These are phyloP conservation scores for Aspergillus costaricaensis DNA, from an alignment of 2,329 filamentous ascomycete genomes.

Conservation along the genomic window DNA sequence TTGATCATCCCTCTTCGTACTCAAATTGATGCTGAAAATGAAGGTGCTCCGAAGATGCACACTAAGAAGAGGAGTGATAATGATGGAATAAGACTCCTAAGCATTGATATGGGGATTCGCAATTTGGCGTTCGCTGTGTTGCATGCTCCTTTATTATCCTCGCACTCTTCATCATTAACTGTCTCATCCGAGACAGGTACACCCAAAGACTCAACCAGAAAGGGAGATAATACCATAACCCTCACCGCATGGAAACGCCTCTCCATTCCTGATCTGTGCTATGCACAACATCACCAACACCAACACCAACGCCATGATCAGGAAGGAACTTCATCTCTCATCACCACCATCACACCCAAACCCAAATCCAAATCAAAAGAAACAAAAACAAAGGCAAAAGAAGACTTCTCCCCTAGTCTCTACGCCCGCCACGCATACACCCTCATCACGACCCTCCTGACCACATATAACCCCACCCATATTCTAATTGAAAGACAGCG, in stretches of 20 bases:
- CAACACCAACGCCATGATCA: not conserved
- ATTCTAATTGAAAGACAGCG: slow-evolving; percentile 70
- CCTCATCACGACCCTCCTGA: slow-evolving; percentile 55
- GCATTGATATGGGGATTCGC: slow-evolving; percentile 81
- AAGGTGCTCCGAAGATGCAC: not conserved
- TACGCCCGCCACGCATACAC: slow-evolving; percentile 60
- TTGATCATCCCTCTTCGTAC: not conserved
- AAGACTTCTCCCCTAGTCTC: slow-evolving; percentile 53
- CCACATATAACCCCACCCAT: slow-evolving; percentile 60
- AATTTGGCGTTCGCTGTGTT: slow-evolving; percentile 74
- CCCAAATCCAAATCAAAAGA: not conserved
- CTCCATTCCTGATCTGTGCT: slow-evolving; percentile 28
- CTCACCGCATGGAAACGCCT: slow-evolving; percentile 48
- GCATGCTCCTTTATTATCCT: slow-evolving; percentile 33
- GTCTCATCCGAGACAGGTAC: too few species aligned
- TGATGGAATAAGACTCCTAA: slow-evolving; percentile 59
- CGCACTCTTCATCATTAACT: not conserved
- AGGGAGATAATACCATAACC: not conserved
- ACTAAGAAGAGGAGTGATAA: not conserved
- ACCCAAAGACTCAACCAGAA: not conserved
- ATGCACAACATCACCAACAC: not conserved
- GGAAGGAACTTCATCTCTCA: not conserved
- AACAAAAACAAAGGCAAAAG: slow-evolving; percentile 6
- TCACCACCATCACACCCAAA: not conserved
- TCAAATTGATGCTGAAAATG: too few species aligned